Percentiles rank a stretch among this genome's conserved stretches.
Conservation (phyloP, 1,139 yeast species). For the Candida anutae region DNA sequence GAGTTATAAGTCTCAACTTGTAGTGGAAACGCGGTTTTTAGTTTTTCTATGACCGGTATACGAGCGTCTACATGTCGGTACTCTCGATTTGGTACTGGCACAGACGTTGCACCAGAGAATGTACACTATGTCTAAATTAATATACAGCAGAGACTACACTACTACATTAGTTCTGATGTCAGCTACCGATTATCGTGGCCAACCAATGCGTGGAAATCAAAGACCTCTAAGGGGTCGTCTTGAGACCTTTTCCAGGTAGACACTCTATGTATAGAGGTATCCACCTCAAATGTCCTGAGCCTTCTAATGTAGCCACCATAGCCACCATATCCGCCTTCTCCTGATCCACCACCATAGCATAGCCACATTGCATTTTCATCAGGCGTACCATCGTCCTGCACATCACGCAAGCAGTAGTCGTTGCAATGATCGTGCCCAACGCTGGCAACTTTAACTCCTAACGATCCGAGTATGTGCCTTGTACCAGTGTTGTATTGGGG, state of each 20-base stretch:
- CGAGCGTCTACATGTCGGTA: too few species aligned
- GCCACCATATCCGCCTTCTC: constrained; percentile 94
- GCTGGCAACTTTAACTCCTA: constrained; percentile 65
- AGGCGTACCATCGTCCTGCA: constrained; percentile 12
- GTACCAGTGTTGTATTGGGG: constrained; percentile 66
- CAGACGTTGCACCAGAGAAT: too few species aligned
- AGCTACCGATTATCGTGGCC: too few species aligned
- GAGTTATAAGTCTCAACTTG: too few species aligned
- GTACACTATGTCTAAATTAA: too few species aligned
- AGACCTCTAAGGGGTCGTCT: constrained; percentile 36
- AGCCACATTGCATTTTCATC: constrained; percentile 55
- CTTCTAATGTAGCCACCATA: constrained; percentile 80
- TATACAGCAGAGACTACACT: too few species aligned
- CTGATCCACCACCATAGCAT: constrained; percentile 90
- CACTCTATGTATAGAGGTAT: constrained; percentile 45
- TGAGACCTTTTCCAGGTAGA: constrained; percentile 67
- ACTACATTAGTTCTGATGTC: too few species aligned
- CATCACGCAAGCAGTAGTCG: constrained; percentile 69
- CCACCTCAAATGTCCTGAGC: constrained; percentile 61
- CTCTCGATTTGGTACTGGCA: too few species aligned
- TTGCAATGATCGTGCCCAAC: constrained; percentile 96
- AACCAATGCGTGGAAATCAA: constrained; percentile 58
- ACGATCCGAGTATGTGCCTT: constrained; percentile 43
- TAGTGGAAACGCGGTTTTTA: too few species aligned
- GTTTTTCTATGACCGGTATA: too few species aligned